These are phyloP conservation scores for Ehretia macrophylla DNA, from an alignment of 257 asterid genomes.

Conservation along the genomic window DNA sequence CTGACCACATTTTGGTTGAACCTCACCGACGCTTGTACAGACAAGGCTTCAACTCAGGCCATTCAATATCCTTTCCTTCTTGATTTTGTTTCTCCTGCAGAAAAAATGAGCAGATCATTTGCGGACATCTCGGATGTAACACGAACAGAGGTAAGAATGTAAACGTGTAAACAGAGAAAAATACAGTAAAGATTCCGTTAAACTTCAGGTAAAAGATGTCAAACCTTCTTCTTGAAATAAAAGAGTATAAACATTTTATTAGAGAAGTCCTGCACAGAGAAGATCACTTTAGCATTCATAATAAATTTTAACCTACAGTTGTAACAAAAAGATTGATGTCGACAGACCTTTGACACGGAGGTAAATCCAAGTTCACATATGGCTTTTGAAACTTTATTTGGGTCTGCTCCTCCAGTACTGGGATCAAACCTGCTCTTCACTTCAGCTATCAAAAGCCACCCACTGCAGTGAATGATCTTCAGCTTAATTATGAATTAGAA, in stretches of 20 bases:
- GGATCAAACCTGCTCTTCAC: conserved; percentile 96
- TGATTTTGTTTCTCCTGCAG: conserved; percentile 47
- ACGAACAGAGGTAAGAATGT: background rate
- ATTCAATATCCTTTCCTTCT: conserved; percentile 31
- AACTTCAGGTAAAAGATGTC: background rate
- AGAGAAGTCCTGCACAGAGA: conserved; percentile 75
- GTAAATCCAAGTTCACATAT: conserved; percentile 73
- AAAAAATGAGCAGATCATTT: too few species aligned
- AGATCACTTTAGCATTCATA: conserved; percentile 1
- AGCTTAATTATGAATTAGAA: conserved; percentile 13
- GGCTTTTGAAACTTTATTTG: conserved; percentile 55
- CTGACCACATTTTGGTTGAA: background rate
- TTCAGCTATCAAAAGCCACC: conserved; percentile 98
- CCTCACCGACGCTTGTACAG: conserved; percentile 70
- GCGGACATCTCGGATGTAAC: too few species aligned
- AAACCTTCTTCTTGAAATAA: conserved; percentile 76
- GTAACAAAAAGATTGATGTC: background rate
- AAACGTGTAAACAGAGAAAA: background rate
- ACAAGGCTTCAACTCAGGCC: conserved; percentile 92
- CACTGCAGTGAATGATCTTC: conserved; percentile 40
- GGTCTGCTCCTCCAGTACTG: conserved; percentile 82
- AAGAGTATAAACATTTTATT: conserved; percentile 85
- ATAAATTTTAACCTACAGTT: background rate
- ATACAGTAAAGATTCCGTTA: background rate
- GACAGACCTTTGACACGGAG: conserved; percentile 54